Base-by-base conservation (phyloP, 2,329 filamentous ascomycete genomes). In the Colletotrichum australisinense region DNA sequence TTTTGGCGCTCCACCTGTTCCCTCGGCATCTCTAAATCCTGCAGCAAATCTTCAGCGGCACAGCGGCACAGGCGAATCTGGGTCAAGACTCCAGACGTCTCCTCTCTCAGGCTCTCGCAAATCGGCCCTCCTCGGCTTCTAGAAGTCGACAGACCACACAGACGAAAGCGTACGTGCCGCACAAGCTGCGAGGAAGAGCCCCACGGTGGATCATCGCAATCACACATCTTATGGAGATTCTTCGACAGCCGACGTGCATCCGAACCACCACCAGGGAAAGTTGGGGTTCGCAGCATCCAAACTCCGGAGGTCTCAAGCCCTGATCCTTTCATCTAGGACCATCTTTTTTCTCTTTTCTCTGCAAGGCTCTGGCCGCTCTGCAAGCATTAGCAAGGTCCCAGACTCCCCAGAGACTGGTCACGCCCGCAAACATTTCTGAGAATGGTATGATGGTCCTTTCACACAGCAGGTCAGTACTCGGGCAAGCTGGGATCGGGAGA, bases 131-230 rank as follows among this genome's bases (percentile, higher is more conserved):
- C 24, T 67, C 56, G 57, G 22, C 49, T 68, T 68, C 57, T 58
- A 42, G 35, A 72, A 69, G 52, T 42, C 26, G 46, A 46, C 16
- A 30, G 49, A 35, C 32, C 35, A 28, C 5, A 16, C 14, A 38
- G 24, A 12, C 30, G 8, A n/a, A 30, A 55, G 55, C 19, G 52
- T 30, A 46, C 8, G 42, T 49, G 42, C 42, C 4, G 19, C 42
- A 22, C 19, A 49, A 49, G 42, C 42, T n/a, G 42, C 42, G 19
- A 49, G 42, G 8, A 24, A 56, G 35, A 30, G 69, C 65, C 53
- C 59, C 69, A 64, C 66, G 65, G 69, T 72, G 65, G 69, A 72
- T 72, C 69, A 42, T 22, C 19, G 42, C 42, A 69, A 72, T 72
- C 59, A 59, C 38, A 32, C 52, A 52, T 60, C 59, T 53, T 53